Evolutionary conservation across 352 stramenopile species (phyloP), one percentile per base, ranked within the genome.

Genomic region (Globisporangium okanoganense): DNA sequence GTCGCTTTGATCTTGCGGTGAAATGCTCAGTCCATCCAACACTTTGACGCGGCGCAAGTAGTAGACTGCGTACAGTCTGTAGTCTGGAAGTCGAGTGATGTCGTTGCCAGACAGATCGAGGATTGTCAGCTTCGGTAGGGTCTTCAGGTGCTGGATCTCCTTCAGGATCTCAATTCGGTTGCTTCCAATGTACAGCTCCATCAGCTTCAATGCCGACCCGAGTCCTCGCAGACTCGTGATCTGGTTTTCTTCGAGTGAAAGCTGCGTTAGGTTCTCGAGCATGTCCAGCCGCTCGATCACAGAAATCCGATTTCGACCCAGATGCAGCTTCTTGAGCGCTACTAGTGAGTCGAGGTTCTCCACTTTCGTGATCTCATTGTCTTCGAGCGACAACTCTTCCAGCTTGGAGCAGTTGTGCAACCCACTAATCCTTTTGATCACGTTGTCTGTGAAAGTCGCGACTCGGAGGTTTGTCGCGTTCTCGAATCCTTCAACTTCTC

Each of bases 171-270:
- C 79, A 38, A 96, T 84, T 18, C 76, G 65, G 56, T 96, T 96
- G 58, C 87, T 88, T 7, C 87, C 82, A n/a, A 95, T 70, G 64
- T 96, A 96, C 0, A 96, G 61, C 53, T 96, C 88, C 85, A 95
- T 92, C 9, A 95, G 64, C 47, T 87, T 90, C 49, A 76, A 55
- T 1, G 88, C 76, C 0, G 73, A 70, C 0, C 72, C 70, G 5
- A 96, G 64, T 0, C 84, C 85, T 9, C 73, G 67, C 8, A 96
- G 66, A 44, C 79, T 88, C 13, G 73, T 76, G 40, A 96, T 94
- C 18, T 81, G 65, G 51, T 96, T 96, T 48, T 94, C 85, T 77
- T 96, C 87, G 0, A 96, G 56, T 3, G 87, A 95, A 6, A 96
- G 64, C 45, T 95, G 78, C 0, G 71, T 79, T 9, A 94, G 67